These are phyloP conservation scores for Ascodesmis nigricans DNA, from an alignment of 495 filamentous ascomycete genomes.

Conservation along the genomic window DNA sequence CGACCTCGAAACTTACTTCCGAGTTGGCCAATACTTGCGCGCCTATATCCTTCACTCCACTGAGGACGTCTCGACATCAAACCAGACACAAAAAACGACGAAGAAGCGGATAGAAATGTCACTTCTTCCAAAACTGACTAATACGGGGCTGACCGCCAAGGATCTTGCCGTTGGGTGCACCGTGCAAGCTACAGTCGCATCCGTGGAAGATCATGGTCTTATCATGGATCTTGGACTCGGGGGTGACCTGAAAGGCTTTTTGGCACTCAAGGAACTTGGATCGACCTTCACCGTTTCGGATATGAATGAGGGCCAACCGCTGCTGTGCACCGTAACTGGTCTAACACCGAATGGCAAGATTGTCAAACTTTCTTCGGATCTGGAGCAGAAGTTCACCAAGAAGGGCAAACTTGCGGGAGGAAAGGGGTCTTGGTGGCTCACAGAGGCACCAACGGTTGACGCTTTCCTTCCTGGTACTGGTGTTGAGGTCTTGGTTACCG, in stretches of 20 bases:
- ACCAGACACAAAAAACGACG: conserved; percentile 30
- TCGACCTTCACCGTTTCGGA: conserved; percentile 32
- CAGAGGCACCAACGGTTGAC: conserved; percentile 61
- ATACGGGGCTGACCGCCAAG: conserved; percentile 44
- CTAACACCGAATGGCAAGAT: conserved; percentile 57
- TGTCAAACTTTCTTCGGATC: conserved; percentile 62
- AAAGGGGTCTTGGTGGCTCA: conserved; percentile 46
- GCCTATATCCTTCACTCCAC: conserved; percentile 59
- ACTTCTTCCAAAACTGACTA: conserved; percentile 50
- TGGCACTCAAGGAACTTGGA: conserved; percentile 68
- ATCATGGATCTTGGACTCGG: conserved; percentile 77
- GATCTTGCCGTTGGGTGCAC: conserved; percentile 49
- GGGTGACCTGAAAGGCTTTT: conserved; percentile 52
- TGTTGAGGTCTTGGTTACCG: conserved; percentile 64
- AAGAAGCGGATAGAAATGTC: conserved; percentile 71
- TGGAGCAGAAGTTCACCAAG: conserved; percentile 36
- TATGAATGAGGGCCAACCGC: conserved; percentile 56
- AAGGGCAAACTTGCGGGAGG: conserved; percentile 27
- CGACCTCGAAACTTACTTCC: conserved; percentile 50
- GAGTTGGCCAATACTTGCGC: conserved; percentile 70
- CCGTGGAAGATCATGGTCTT: conserved; percentile 84
- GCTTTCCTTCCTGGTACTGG: conserved; percentile 77
- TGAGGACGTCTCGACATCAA: conserved; percentile 24
- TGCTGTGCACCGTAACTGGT: conserved; percentile 62
- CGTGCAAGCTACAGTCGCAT: conserved; percentile 68